Evolutionary conservation across 768 basidiomycete species (phyloP), one percentile per base, ranked within the genome.

Genomic region (Sutorius australiensis): DNA sequence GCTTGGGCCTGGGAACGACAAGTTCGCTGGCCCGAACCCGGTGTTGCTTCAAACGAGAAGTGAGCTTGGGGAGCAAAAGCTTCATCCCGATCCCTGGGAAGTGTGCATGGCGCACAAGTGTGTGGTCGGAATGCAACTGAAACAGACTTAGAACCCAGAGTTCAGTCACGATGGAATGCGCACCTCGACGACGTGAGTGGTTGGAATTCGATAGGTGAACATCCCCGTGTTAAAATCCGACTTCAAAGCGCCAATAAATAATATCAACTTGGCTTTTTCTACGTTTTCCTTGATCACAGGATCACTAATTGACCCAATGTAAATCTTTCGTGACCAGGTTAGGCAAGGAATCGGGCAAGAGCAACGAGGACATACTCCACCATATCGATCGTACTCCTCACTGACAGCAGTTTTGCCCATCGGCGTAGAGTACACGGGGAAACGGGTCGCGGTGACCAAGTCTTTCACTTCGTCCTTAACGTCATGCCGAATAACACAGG

Each of bases 181-280:
- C 58, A 86, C 87, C 76, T 89, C 89, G 56, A 91, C 73, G 13
- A 81, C 83, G 37, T 75, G 76, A 11, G 69, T 67, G 0, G 74
- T 74, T 5, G 85, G 82, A 42, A 87, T 83, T 46, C 79, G 80
- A 61, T 89, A 91, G 0, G 87, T 86, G 69, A 92, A 93, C 67
- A 87, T 87, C 31, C 91, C 92, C 1, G 89, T 90, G 69, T 95
- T 95, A 75, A 91, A 92, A 67, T 95, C 92, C 42, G 80, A 83
- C 64, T 80, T 81, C 46, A 90, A 72, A 1, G 73, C 54, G 5
- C 90, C 89, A 53, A 95, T 73, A 12, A 87, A 87, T 12, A 95
- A 63, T 46, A 91, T 82, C 39, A 94, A 73, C 58, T 85, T 87
- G 5, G 90, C 83, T 3, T 66, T 73, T 69, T 95, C 92, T 28